Conservation (phyloP, 75 land plant genomes). For the Larix kaempferi region DNA sequence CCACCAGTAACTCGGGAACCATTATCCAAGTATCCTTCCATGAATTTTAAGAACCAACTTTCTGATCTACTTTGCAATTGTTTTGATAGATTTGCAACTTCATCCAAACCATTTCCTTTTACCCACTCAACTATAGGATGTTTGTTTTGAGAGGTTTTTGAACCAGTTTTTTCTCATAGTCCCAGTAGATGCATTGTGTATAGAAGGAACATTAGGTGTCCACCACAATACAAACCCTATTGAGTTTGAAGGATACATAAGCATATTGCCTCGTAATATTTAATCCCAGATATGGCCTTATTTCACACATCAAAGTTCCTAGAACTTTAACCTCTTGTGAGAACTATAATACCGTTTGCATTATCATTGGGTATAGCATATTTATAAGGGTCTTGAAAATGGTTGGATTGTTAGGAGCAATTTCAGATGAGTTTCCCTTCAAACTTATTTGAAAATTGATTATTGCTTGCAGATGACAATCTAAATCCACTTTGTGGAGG, state of each 20-base stretch:
- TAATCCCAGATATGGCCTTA: too few relatives aligned
- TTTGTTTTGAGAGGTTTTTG: not conserved
- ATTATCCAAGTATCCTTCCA: conserved; percentile 72
- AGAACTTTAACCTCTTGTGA: too few relatives aligned
- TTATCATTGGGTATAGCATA: too few relatives aligned
- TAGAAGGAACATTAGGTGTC: not conserved
- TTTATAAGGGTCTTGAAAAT: too few relatives aligned
- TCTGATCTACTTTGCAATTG: conserved; percentile 47
- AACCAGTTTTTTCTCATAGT: not conserved
- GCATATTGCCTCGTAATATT: too few relatives aligned
- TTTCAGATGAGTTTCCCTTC: too few relatives aligned
- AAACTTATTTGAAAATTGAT: too few relatives aligned
- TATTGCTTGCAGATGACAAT: too few relatives aligned
- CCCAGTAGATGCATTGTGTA: not conserved
- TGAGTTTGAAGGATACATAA: not conserved
- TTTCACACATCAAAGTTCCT: too few relatives aligned
- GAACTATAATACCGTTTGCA: too few relatives aligned
- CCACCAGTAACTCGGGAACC: conserved; percentile 18
- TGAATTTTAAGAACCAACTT: conserved; percentile 79
- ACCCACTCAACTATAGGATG: conserved; percentile 45
- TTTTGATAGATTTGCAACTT: conserved; percentile 59
- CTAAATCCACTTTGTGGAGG: too few relatives aligned
- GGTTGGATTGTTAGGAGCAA: too few relatives aligned
- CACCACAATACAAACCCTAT: not conserved
- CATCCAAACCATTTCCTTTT: conserved; percentile 54